Evolutionary conservation across 164 flowering plant genomes (phyloP).

Genomic region (Nymphaea thermarum): DNA sequence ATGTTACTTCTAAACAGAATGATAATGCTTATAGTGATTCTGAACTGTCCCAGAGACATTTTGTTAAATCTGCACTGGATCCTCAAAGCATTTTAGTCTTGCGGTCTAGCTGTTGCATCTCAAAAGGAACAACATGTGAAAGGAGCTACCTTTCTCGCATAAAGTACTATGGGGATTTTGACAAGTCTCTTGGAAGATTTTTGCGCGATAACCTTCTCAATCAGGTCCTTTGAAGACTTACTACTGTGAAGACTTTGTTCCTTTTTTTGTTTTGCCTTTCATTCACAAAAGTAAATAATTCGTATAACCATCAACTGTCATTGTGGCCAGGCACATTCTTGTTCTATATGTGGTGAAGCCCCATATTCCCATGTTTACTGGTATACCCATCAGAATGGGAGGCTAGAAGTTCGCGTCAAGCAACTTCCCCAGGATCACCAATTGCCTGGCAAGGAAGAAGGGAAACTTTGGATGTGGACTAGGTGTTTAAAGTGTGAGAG

Average conservation of each 20-base stretch:
- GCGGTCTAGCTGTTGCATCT: conserved; percentile 54
- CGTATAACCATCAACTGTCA: neutral
- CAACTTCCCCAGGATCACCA: conserved; percentile 23
- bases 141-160: conserved; percentile 72
- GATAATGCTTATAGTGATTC: conserved; percentile 11
- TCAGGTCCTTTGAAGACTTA: conserved; percentile 44
- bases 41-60: conserved; percentile 24
- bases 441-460: conserved; percentile 73
- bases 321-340: conserved; percentile 40
- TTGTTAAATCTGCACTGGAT: conserved; percentile 29
- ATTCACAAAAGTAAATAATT: too few relatives aligned
- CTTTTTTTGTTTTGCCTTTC: neutral
- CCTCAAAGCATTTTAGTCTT: conserved; percentile 75
- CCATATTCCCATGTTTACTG: conserved; percentile 67
- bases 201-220: conserved; percentile 56
- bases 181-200: conserved; percentile 76
- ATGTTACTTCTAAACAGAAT: neutral
- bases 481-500: conserved; percentile 64
- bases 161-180: conserved; percentile 77
- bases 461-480: conserved; percentile 98
- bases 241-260: neutral
- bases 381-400: conserved; percentile 68
- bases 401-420: conserved; percentile 57
- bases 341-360: conserved; percentile 48
- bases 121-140: conserved; percentile 53